phyloP scores from a whole-genome alignment of 805 yeast genomes.

The Hanseniaspora singularis region DNA sequence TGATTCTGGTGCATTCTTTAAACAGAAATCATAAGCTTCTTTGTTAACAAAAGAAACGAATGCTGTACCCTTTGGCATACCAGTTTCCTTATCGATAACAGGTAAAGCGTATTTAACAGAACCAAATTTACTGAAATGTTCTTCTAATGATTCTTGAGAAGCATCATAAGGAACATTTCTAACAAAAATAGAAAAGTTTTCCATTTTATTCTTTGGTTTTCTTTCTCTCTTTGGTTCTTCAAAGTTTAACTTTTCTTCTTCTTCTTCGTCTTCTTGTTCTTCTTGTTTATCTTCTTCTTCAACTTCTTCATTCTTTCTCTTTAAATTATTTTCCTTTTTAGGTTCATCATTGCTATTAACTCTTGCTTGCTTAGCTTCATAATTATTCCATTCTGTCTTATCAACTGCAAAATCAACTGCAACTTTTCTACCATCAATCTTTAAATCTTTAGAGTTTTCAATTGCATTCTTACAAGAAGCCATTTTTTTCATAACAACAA shows the following conservation, averaged over 20 bases:
- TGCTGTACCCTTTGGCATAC: constrained; percentile 86
- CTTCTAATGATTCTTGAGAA: constrained; percentile 60
- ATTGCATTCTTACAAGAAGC: constrained; percentile 71
- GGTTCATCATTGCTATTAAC: constrained; percentile 32
- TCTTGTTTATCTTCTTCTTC: constrained; percentile 29
- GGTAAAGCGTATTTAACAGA: constrained; percentile 86
- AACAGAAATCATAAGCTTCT: constrained; percentile 54
- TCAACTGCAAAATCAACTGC: constrained; percentile 91
- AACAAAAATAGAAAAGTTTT: constrained; percentile 64
- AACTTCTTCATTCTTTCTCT: constrained; percentile 29
- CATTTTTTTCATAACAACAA: constrained; percentile 76
- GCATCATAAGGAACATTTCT: constrained; percentile 94
- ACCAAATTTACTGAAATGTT: constrained; percentile 75
- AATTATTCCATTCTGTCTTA: constrained; percentile 67
- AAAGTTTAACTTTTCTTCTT: constrained; percentile 28
- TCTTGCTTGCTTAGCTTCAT: constrained; percentile 36
- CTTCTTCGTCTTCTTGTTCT: constrained; percentile 26
- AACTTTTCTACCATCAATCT: constrained; percentile 80
- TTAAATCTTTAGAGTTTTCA: constrained; percentile 57
- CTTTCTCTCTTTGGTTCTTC: constrained; percentile 27
- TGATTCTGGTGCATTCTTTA: constrained; percentile 65
- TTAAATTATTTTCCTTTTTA: constrained; percentile 32
- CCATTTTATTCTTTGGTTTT: constrained; percentile 47
- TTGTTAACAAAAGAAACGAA: constrained; percentile 72
- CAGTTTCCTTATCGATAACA: constrained; percentile 74